Evolutionary conservation across 805 yeast species (phyloP).

Genomic region (Suhomyces vadensis): DNA sequence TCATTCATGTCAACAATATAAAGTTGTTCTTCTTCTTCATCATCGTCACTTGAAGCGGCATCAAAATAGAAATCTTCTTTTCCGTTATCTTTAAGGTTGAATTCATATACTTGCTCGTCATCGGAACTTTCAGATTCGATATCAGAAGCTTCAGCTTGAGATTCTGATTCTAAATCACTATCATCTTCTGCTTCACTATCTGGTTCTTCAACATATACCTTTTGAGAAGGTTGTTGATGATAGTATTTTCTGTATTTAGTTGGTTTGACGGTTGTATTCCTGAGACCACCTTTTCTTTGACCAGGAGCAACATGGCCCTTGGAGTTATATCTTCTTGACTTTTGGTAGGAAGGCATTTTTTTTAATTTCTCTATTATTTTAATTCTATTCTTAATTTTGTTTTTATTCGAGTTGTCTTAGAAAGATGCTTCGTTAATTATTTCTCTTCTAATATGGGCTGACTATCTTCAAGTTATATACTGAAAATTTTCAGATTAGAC

Average conservation of each 20-base stretch:
- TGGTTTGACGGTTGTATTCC: conserved; percentile 1
- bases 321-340: conserved; percentile 9
- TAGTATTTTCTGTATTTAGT: conserved; percentile 32
- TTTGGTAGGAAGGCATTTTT: conserved; percentile 11
- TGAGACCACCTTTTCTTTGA: conserved; percentile 8
- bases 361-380: background rate
- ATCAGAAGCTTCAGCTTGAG: conserved; percentile 44
- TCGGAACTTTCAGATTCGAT: conserved; percentile 27
- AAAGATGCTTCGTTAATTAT: conserved; percentile 1
- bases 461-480: conserved; percentile 2
- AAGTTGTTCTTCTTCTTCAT: conserved; percentile 15
- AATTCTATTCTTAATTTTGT: background rate
- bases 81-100: conserved; percentile 24
- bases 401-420: background rate
- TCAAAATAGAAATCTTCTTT: conserved; percentile 13
- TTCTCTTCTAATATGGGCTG: background rate
- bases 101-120: conserved; percentile 32
- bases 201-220: conserved; percentile 47
- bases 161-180: conserved; percentile 15
- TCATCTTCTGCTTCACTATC: conserved; percentile 33
- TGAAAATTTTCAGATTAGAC: conserved; percentile 3
- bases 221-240: conserved; percentile 34
- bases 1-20: conserved; percentile 33
- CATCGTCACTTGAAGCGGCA: conserved; percentile 19
- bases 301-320: conserved; percentile 6